These are phyloP conservation scores for Ceratobasidium sp. DNA, from an alignment of 1,284 basidiomycete species.

Conservation along the genomic window DNA sequence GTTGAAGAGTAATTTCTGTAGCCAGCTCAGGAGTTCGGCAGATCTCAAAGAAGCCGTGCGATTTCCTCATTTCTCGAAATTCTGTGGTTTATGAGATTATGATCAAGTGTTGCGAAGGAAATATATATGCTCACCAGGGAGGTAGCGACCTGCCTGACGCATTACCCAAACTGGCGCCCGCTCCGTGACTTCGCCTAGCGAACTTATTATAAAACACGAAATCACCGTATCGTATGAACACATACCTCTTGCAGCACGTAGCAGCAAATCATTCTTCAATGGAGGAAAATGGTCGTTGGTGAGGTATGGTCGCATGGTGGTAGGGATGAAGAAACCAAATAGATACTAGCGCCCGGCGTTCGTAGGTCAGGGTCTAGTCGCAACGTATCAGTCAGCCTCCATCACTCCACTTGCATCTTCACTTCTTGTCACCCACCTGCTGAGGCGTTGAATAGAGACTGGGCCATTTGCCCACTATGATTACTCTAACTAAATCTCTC, in stretches of 20 bases:
- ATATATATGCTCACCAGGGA: conserved; percentile 74
- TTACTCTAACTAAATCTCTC: not conserved
- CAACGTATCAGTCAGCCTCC: conserved; percentile 25
- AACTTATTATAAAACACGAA: not conserved
- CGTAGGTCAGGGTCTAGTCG: not conserved
- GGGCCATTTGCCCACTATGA: conserved; percentile 18
- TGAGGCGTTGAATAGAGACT: not conserved
- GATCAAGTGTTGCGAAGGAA: too few species aligned
- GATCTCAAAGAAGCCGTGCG: conserved; percentile 92
- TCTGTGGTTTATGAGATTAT: conserved; percentile 69
- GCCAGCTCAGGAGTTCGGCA: conserved; percentile 90
- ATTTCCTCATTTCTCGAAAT: conserved; percentile 83
- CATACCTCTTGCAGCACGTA: conserved; percentile 85
- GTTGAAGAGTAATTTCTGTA: conserved; percentile 88
- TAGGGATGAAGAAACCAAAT: not conserved
- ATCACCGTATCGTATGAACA: too few species aligned
- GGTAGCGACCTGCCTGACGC: conserved; percentile 96
- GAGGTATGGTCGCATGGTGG: conserved; percentile 36
- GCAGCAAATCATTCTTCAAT: conserved; percentile 88
- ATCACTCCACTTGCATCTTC: not conserved
- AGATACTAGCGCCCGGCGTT: conserved; percentile 9
- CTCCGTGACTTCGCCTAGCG: conserved; percentile 82
- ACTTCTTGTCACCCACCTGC: not conserved
- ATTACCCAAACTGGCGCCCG: conserved; percentile 99
- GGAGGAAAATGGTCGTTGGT: conserved; percentile 65